Evolutionary conservation across 2,329 filamentous ascomycete species (phyloP).

Genomic region (Zasmidium angulare): DNA sequence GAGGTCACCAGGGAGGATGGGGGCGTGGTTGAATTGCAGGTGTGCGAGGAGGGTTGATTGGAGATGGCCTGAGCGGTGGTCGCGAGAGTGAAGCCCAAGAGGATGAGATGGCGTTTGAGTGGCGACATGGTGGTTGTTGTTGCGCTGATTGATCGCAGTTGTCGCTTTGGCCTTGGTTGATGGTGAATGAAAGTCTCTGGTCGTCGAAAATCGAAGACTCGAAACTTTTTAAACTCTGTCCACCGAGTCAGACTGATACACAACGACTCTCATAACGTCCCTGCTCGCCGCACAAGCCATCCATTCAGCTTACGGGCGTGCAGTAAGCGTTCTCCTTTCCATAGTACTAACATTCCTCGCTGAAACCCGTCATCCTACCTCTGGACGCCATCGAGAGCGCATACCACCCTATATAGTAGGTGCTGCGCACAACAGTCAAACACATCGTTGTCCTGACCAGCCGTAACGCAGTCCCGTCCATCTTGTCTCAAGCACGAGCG

Average conservation of each 20-base stretch:
- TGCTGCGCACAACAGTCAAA: too few species aligned
- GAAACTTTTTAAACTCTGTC: too few species aligned
- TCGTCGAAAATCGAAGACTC: too few species aligned
- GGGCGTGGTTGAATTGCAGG: not conserved
- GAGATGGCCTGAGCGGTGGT: not conserved
- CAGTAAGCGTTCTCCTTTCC: not conserved
- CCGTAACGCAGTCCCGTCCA: too few species aligned
- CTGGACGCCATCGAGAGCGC: not conserved
- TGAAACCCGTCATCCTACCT: slow-evolving; percentile 1
- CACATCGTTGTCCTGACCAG: too few species aligned
- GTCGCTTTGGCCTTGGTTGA: too few species aligned
- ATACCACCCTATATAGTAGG: not conserved
- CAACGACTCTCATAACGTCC: too few species aligned
- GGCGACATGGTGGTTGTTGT: not conserved
- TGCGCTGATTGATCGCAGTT: not conserved
- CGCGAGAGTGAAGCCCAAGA: not conserved
- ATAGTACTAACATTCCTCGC: not conserved
- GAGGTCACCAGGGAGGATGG: not conserved
- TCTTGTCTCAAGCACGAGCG: too few species aligned
- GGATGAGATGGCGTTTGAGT: not conserved
- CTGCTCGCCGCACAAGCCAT: too few species aligned
- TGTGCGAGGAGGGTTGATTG: not conserved
- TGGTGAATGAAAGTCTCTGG: too few species aligned
- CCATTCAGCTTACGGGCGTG: not conserved
- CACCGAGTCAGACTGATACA: too few species aligned